Evolutionary conservation across 31 red algal genomes (phyloP).

Genomic region (Bonnemaisonia californica): DNA sequence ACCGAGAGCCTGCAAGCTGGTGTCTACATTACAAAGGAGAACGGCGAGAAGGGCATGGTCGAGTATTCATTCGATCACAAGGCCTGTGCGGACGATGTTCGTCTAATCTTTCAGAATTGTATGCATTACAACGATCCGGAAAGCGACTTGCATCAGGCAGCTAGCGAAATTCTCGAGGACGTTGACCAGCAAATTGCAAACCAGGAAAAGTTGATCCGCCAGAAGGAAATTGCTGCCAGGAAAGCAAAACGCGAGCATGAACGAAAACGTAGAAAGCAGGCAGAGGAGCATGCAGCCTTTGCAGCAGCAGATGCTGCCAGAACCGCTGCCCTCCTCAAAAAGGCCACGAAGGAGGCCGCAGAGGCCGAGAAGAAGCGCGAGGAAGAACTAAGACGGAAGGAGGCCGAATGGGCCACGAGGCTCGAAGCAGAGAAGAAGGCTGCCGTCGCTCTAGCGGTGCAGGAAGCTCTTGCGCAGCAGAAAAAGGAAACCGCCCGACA

Average conservation of each 20-base stretch:
- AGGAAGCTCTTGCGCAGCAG: slow-evolving; percentile 42
- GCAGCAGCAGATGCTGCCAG: slow-evolving; percentile 29
- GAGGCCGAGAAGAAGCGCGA: slow-evolving; percentile 39
- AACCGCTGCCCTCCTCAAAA: slow-evolving; percentile 30
- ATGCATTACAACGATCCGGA: slow-evolving; percentile 74
- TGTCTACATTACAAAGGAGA: slow-evolving; percentile 1
- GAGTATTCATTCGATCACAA: slow-evolving; percentile 59
- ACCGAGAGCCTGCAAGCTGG: slow-evolving; percentile 9
- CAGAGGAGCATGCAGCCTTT: slow-evolving; percentile 41
- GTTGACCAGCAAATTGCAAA: slow-evolving; percentile 24
- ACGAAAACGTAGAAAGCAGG: slow-evolving; percentile 32
- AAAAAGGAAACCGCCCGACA: neutral
- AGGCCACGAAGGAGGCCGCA: slow-evolving; percentile 39
- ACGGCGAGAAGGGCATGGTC: slow-evolving; percentile 7
- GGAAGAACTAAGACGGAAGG: slow-evolving; percentile 40
- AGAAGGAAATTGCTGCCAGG: slow-evolving; percentile 16
- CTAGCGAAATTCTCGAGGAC: slow-evolving; percentile 34
- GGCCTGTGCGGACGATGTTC: slow-evolving; percentile 52
- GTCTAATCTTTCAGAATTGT: slow-evolving; percentile 64
- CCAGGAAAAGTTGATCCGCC: slow-evolving; percentile 5
- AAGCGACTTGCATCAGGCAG: slow-evolving; percentile 53
- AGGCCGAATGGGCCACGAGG: slow-evolving; percentile 38
- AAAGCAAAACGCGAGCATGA: slow-evolving; percentile 46
- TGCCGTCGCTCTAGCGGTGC: slow-evolving; percentile 35
- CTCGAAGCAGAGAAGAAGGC: slow-evolving; percentile 45